Percentiles rank a stretch among this genome's conserved stretches.
phyloP scores from a whole-genome alignment of 176 grass and related monocot genomes.

The Pontederia paniculata region DNA sequence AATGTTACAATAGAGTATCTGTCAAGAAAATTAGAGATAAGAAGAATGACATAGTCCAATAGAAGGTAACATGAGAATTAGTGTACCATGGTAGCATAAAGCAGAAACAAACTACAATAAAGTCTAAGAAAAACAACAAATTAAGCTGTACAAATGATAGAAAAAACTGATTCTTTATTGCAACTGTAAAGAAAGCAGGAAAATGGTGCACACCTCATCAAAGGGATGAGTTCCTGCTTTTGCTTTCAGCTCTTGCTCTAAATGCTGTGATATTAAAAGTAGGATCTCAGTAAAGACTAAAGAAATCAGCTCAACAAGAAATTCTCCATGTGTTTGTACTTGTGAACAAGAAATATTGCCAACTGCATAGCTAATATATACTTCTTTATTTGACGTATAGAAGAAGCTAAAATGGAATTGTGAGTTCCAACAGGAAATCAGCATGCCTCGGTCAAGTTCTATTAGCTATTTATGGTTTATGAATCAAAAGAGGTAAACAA shows the following conservation, averaged over 20 bases:
- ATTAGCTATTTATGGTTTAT: not conserved
- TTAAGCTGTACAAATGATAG: not conserved
- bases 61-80: too few species aligned
- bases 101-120: not conserved
- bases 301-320: not conserved
- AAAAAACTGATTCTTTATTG: not conserved
- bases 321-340: not conserved
- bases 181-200: not conserved
- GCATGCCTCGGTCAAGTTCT: too few species aligned
- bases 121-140: not conserved
- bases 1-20: conserved; percentile 64
- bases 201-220: conserved; percentile 26
- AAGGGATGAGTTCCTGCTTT: conserved; percentile 33
- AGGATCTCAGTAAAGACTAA: not conserved
- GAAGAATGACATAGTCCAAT: too few species aligned
- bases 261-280: conserved; percentile 21
- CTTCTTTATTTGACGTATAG: too few species aligned
- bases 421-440: too few species aligned
- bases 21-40: conserved; percentile 1
- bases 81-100: not conserved
- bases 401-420: too few species aligned
- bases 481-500: not conserved
- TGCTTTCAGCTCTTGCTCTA: conserved; percentile 34
- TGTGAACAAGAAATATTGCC: not conserved
- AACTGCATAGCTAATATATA: too few species aligned